Evolutionary conservation across 306 rosid species (phyloP).

Genomic region (Acacia confusa): DNA sequence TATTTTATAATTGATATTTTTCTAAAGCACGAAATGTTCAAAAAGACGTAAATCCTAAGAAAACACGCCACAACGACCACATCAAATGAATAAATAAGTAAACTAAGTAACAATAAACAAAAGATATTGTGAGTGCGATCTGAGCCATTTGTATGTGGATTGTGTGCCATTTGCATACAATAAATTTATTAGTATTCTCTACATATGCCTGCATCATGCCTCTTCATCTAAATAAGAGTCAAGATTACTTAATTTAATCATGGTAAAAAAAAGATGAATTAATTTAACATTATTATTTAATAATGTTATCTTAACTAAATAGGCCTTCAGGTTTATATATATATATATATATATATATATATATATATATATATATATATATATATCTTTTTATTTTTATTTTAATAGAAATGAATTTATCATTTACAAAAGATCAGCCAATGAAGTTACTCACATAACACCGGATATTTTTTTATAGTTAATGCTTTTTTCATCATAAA

Average conservation of each 20-base stretch:
- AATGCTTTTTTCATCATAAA: background rate
- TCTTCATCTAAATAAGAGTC: background rate
- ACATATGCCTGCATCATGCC: conserved; percentile 20
- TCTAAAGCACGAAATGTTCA: too few relatives aligned
- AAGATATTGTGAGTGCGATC: background rate
- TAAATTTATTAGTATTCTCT: background rate
- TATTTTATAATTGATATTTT: background rate
- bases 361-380: too few relatives aligned
- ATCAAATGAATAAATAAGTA: background rate
- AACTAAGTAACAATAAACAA: background rate
- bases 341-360: too few relatives aligned
- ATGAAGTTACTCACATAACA: too few relatives aligned
- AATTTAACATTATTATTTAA: too few relatives aligned
- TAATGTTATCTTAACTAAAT: too few relatives aligned
- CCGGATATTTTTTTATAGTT: too few relatives aligned
- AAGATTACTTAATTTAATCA: background rate
- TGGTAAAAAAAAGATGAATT: too few relatives aligned
- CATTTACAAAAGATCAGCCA: too few relatives aligned
- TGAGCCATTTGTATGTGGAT: background rate
- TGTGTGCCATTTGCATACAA: background rate
- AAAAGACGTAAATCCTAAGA: background rate
- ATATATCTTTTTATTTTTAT: too few relatives aligned
- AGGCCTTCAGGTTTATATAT: too few relatives aligned
- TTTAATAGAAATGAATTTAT: too few relatives aligned
- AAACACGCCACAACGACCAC: background rate